Evolutionary conservation across 2,329 filamentous ascomycete genomes (phyloP).

Genomic region (Sclerotiophoma versabilis): DNA sequence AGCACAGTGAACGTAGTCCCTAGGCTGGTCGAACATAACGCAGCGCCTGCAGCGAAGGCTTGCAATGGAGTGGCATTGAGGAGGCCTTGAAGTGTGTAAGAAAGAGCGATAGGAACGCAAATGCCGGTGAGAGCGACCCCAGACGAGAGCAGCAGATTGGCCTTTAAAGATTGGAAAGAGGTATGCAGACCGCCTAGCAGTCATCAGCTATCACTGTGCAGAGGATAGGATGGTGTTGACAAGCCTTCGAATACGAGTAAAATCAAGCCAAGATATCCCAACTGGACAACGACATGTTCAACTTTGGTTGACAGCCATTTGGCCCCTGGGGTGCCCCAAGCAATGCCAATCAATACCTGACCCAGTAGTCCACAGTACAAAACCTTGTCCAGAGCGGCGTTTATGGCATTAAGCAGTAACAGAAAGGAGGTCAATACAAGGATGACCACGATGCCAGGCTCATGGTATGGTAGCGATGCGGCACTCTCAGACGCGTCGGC

Average conservation of each 20-base stretch:
- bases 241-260: slow-evolving; percentile 74
- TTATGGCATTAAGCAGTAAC: slow-evolving; percentile 66
- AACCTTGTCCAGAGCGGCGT: slow-evolving; percentile 63
- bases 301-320: slow-evolving; percentile 62
- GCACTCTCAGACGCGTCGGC: slow-evolving; percentile 24
- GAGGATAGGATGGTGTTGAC: neutral
- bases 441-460: slow-evolving; percentile 66
- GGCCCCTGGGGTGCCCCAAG: slow-evolving; percentile 72
- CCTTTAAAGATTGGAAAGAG: slow-evolving; percentile 61
- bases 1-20: slow-evolving; percentile 74
- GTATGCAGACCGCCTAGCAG: slow-evolving; percentile 65
- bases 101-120: slow-evolving; percentile 67
- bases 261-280: slow-evolving; percentile 78
- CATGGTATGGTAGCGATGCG: slow-evolving; percentile 63
- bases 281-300: slow-evolving; percentile 65
- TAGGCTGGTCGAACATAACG: slow-evolving; percentile 75
- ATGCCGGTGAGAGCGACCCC: slow-evolving; percentile 73
- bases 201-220: slow-evolving; percentile 11
- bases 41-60: slow-evolving; percentile 75
- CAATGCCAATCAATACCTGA: slow-evolving; percentile 73
- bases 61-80: slow-evolving; percentile 63
- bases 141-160: slow-evolving; percentile 67
- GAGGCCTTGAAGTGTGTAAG: slow-evolving; percentile 65
- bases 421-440: slow-evolving; percentile 69
- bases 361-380: slow-evolving; percentile 76